A percentile compares a stretch with the other conserved stretches of the same genome.
Evolutionary conservation across 192 early-diverging fungal genomes (phyloP).

Genomic region (Coemansia sp.): DNA sequence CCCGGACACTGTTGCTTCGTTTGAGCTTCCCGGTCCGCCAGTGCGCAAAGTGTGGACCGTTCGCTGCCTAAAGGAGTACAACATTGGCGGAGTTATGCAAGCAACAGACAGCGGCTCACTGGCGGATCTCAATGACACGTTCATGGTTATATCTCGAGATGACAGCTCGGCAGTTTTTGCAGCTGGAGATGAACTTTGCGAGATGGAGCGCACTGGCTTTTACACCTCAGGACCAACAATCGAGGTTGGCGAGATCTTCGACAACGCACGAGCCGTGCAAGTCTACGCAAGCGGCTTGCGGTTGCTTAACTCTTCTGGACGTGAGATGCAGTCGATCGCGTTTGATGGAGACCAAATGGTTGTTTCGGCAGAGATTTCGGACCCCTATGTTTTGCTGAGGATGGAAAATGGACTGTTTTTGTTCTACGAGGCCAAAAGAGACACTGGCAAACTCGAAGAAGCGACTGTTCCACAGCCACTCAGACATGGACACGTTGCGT

Average conservation of each 20-base stretch:
- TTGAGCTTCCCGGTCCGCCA: conserved; percentile 54
- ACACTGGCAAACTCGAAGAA: conserved; percentile 29
- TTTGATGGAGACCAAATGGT: conserved; percentile 49
- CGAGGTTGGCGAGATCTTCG: conserved; percentile 69
- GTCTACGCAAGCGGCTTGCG: conserved; percentile 74
- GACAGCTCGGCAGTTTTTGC: conserved; percentile 60
- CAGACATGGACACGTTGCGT: conserved; percentile 9
- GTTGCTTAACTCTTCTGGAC: conserved; percentile 60
- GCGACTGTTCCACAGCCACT: conserved; percentile 11
- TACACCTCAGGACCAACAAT: conserved; percentile 75
- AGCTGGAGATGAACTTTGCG: conserved; percentile 79
- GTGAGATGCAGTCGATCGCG: conserved; percentile 29
- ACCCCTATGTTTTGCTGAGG: conserved; percentile 79
- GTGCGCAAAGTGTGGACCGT: conserved; percentile 46
- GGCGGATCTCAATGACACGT: conserved; percentile 30
- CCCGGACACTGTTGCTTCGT: conserved; percentile 61
- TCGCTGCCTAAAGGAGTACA: conserved; percentile 40
- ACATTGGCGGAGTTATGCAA: conserved; percentile 52
- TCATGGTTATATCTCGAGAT: conserved; percentile 46
- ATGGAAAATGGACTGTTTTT: conserved; percentile 63
- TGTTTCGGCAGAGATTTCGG: conserved; percentile 70
- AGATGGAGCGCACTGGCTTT: conserved; percentile 73
- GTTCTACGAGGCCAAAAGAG: conserved; percentile 61
- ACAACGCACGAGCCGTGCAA: conserved; percentile 77
- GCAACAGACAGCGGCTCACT: conserved; percentile 31